These are phyloP conservation scores for Ustilago curta DNA, from an alignment of 1,284 basidiomycete species.

Conservation along the genomic window DNA sequence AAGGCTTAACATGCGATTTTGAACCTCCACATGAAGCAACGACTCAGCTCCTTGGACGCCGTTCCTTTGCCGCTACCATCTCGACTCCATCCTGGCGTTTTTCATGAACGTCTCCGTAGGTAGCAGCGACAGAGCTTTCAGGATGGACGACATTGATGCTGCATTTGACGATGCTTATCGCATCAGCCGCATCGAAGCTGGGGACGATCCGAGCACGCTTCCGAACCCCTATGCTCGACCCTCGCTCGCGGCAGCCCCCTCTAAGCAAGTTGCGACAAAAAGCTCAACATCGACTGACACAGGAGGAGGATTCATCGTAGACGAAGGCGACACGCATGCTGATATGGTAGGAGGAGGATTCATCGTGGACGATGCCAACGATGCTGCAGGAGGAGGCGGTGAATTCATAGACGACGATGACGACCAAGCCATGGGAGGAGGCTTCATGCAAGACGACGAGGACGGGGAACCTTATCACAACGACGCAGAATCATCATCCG, in stretches of 20 bases:
- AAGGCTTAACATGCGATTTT: not conserved
- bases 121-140: not conserved
- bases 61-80: not conserved
- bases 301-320: conserved; percentile 38
- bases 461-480: not conserved
- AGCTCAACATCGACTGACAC: not conserved
- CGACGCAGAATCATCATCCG: conserved; percentile 2
- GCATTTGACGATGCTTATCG: conserved; percentile 58
- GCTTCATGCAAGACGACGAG: conserved; percentile 22
- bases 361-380: conserved; percentile 22
- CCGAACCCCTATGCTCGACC: conserved; percentile 47
- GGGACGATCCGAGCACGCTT: conserved; percentile 42
- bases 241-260: not conserved
- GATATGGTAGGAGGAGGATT: conserved; percentile 41
- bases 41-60: conserved; percentile 21
- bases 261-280: not conserved
- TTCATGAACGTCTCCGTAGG: not conserved
- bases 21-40: conserved; percentile 25
- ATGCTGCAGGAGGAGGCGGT: conserved; percentile 12
- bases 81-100: not conserved
- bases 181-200: conserved; percentile 38
- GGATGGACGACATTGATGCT: conserved; percentile 36
- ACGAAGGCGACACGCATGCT: conserved; percentile 2
- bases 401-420: conserved; percentile 31
- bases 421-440: conserved; percentile 4